Conservation (phyloP, 768 basidiomycete species). For the Chiua virens region DNA sequence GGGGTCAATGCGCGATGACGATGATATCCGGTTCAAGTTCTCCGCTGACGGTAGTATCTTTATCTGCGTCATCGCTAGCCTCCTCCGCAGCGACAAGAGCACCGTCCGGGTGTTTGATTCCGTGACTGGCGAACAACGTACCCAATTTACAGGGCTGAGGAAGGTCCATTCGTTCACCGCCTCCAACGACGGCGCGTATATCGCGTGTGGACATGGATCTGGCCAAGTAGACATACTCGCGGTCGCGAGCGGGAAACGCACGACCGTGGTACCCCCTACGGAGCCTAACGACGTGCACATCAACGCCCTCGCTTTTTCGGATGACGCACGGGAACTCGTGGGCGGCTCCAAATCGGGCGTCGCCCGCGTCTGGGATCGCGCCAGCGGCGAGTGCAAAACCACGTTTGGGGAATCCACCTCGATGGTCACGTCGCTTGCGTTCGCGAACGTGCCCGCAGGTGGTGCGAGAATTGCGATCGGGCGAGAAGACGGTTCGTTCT, state of each 20-base stretch:
- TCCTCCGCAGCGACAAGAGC: conserved; percentile 8
- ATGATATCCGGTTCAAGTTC: conserved; percentile 5
- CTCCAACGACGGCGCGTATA: conserved; percentile 4
- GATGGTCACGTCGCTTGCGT: conserved; percentile 20
- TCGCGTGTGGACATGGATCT: conserved; percentile 9
- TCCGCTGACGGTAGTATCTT: conserved; percentile 14
- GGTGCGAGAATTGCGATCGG: conserved; percentile 12
- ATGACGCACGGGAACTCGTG: conserved; percentile 11
- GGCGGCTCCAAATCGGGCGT: conserved; percentile 16
- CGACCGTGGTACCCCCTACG: background rate
- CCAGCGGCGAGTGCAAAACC: conserved; percentile 11
- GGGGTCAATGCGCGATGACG: background rate
- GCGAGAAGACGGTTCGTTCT: conserved; percentile 18
- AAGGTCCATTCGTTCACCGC: background rate
- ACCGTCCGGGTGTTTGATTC: conserved; percentile 10
- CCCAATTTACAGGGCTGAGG: conserved; percentile 11
- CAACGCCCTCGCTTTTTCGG: conserved; percentile 16
- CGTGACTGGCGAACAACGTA: conserved; percentile 5
- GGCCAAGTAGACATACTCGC: conserved; percentile 3
- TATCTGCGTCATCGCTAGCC: background rate
- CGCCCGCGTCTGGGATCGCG: conserved; percentile 21
- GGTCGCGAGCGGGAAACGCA: background rate
- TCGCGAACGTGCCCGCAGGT: background rate
- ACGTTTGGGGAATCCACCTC: background rate
- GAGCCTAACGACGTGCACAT: background rate